Evolutionary conservation across 148 eudicot genomes (phyloP), one percentile per base, ranked within the genome.

Genomic region (Polygonum aviculare): DNA sequence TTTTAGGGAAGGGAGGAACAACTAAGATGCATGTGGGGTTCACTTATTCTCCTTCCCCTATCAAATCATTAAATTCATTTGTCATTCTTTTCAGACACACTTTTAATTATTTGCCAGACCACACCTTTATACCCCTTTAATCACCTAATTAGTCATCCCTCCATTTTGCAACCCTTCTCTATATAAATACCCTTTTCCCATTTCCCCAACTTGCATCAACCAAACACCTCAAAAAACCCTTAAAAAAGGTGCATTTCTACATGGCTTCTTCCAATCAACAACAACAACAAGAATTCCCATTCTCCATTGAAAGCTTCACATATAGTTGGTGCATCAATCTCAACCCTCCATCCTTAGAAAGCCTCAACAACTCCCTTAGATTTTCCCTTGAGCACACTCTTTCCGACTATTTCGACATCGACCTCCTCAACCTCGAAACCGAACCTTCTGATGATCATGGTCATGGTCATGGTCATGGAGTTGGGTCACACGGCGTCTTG

Each of bases 291-390:
- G 44, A 67, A 36, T 45, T 67, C 11, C 80, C 91, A 73, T 87
- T 89, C 74, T 91, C 93, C 15, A 90, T 92, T 65, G 97, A 92
- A 63, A 92, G 97, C 79, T 92, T 92, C 85, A 90, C 97, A 38
- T 88, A 87, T 41, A 88, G 94, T 75, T 92, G 97, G 97, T 75
- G 87, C 79, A 82, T 88, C n/a, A 88, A 91, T 82, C 75, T 86
- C 12, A 85, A 86, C 72, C 45, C 72, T 75, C 93, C 91, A 71
- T 85, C 96, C 39, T 78, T 89, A 44, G 96, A 89, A 54, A 84
- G 83, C 80, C 73, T 81, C 35, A 86, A 83, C 39, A 88, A 86
- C 22, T 88, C 97, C 40, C 84, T 83, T 72, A 79, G 92, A 72
- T 82, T 85, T 69, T 83, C 88, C 12, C 41, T 88, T 60, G 94